Percentiles rank a stretch among this genome's conserved stretches.
Conservation (phyloP, 176 grass and related monocot genomes). For the Musa schizocarpa region DNA sequence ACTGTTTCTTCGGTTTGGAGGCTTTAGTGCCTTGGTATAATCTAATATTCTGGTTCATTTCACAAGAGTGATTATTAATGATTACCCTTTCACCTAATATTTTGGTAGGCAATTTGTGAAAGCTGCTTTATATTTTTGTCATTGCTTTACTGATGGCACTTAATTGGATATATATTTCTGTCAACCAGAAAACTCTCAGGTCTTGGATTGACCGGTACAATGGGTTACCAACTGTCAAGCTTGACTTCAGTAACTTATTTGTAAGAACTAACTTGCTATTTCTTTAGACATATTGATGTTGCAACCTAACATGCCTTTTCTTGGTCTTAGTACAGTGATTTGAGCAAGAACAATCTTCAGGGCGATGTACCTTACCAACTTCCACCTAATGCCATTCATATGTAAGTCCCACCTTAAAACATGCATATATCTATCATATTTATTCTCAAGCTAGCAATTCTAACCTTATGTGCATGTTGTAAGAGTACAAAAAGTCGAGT, state of each 20-base stretch:
- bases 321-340: conserved; percentile 84
- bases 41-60: background rate
- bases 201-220: conserved; percentile 51
- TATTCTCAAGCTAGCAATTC: conserved; percentile 13
- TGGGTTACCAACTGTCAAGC: conserved; percentile 78
- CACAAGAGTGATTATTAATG: background rate
- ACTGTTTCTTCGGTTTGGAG: background rate
- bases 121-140: background rate
- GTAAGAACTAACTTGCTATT: conserved; percentile 56
- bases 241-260: conserved; percentile 90
- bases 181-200: conserved; percentile 56
- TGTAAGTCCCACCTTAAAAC: conserved; percentile 41
- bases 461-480: background rate
- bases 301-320: conserved; percentile 46
- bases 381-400: conserved; percentile 63
- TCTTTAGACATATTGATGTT: conserved; percentile 25
- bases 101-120: background rate
- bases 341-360: conserved; percentile 85
- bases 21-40: background rate
- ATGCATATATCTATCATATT: background rate
- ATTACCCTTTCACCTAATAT: background rate
- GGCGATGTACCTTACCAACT: conserved; percentile 85
- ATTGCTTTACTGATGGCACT: conserved; percentile 3
- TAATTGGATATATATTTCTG: conserved; percentile 23
- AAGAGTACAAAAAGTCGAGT: background rate